Evolutionary conservation across 768 basidiomycete genomes (phyloP).

Genomic region (Serendipita sp.): DNA sequence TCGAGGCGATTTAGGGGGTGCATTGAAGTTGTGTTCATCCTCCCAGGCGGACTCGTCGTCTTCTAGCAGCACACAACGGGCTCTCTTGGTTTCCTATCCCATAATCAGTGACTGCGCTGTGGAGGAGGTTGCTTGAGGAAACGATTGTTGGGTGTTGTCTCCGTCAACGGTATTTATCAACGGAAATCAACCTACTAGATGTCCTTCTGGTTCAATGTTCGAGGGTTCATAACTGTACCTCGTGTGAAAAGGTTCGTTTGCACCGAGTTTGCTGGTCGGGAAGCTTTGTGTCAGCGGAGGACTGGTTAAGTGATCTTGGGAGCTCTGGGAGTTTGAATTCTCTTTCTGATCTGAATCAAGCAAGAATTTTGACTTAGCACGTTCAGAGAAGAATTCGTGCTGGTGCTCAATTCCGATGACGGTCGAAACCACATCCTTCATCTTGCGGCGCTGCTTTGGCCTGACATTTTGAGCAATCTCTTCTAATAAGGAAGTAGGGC

Average conservation of each 20-base stretch:
- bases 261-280: conserved; percentile 6
- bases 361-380: not conserved
- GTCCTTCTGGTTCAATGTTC: not conserved
- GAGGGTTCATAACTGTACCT: not conserved
- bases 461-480: conserved; percentile 31
- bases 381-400: not conserved
- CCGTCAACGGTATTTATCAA: not conserved
- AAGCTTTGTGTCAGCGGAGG: conserved; percentile 9
- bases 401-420: not conserved
- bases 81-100: no score
- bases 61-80: not conserved
- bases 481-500: conserved; percentile 32
- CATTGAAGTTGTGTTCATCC: not conserved
- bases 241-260: not conserved
- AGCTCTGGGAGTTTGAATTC: no score
- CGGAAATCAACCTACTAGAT: not conserved
- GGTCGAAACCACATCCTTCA: conserved; percentile 17
- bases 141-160: not conserved
- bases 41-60: no score
- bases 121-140: not conserved
- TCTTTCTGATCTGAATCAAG: not conserved
- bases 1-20: not conserved
- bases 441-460: conserved; percentile 27
- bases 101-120: not conserved
- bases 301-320: not conserved